Conservation (phyloP, 2,329 filamentous ascomycete genomes). For the Aspergillus felis region DNA sequence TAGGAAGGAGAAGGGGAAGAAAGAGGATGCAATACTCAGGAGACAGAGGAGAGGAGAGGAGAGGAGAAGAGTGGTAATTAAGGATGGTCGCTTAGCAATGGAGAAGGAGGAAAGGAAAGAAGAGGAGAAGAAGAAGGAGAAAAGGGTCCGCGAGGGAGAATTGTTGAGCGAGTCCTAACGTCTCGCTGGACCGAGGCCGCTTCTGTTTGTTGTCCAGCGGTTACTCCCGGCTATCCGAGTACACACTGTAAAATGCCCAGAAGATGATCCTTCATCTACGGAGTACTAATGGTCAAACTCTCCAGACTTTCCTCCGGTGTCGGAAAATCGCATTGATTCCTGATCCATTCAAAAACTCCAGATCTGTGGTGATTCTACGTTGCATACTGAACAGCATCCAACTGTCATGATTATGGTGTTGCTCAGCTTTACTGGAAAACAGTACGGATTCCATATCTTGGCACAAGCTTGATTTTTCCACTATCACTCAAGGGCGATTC, state of each 20-base stretch:
- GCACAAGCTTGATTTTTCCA: not conserved
- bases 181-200: conserved; percentile 4
- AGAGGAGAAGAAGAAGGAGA: not conserved
- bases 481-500: not conserved
- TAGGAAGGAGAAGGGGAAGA: conserved; percentile 11
- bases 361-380: not conserved
- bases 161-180: conserved; percentile 1
- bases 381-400: not conserved
- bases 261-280: not conserved
- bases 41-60: conserved; percentile 8
- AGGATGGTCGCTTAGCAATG: conserved; percentile 20
- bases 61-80: conserved; percentile 13
- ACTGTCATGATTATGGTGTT: not conserved
- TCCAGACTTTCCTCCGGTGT: not conserved
- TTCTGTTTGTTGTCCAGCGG: not conserved
- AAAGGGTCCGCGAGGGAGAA: not conserved
- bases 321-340: not conserved
- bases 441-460: not conserved
- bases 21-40: conserved; percentile 15
- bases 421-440: not conserved
- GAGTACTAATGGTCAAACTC: not conserved
- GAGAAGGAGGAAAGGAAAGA: not conserved
- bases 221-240: conserved; percentile 4
- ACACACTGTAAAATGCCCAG: not conserved
- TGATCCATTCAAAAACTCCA: not conserved